Evolutionary conservation across 2,329 filamentous ascomycete species (phyloP), one percentile per base, ranked within the genome.

Genomic region (Pseudogymnoascus sp.): DNA sequence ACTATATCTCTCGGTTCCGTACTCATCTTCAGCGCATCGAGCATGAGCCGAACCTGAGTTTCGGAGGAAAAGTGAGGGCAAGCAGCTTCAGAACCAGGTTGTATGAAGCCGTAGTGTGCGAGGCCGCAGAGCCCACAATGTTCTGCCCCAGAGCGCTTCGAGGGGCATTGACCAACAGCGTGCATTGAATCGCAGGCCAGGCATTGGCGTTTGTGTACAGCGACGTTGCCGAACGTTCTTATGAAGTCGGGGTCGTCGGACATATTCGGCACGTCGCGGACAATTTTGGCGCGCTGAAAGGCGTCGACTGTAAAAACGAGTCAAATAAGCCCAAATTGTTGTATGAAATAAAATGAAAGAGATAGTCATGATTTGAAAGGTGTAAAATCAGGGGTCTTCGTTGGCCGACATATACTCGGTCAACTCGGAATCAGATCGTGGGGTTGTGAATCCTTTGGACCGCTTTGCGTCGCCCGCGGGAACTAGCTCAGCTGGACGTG

Each of bases 41-140:
- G 76, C 79, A 91, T 88, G 19, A 82, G 76, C 62, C 82, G 79
- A 15, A 91, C 78, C 69, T 90, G 82, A 2, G 80, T 82, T 66
- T 89, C 83, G 2, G 84, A 84, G 62, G 77, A 78, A 61, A 90
- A 78, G 70, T 87, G 83, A 13, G 86, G 83, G 69, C 87, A 90
- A 3, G 33, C 23, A 2, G 44, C 23, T 31, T 17, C 19, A 19
- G 8, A 36, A 17, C 23, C 36, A 8, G 79, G 80, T 33, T 82
- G 78, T 1, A 75, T 74, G 62, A 78, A 71, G 2, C 85, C 85
- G 66, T 78, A 83, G 70, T 88, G 86, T 1, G 83, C 82, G 21
- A 84, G 78, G 15, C 86, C 85, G 66, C 87, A 89, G 6, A 89
- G 78, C 6, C 81, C 81, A 72, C 87, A 90, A 68, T 81, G 75